Evolutionary conservation across 768 basidiomycete species (phyloP).

Genomic region (Tulasnella sp.): DNA sequence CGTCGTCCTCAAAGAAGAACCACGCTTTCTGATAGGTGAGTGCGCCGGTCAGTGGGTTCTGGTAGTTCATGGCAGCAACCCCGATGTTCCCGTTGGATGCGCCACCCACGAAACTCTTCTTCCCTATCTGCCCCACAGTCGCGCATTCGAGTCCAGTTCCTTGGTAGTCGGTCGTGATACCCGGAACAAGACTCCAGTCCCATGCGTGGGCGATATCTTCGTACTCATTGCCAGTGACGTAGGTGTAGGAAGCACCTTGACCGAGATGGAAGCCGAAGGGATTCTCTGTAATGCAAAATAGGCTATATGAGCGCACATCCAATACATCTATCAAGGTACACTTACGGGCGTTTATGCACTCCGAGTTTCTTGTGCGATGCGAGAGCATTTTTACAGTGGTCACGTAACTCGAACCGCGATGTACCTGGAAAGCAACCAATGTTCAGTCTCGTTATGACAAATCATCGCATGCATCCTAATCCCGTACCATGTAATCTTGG

Average conservation of each 20-base stretch:
- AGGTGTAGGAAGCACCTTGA: conserved; percentile 51
- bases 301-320: no score
- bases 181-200: conserved; percentile 73
- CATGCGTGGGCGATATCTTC: conserved; percentile 60
- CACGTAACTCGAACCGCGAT: conserved; percentile 49
- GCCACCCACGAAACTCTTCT: conserved; percentile 27
- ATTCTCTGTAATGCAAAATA: conserved; percentile 32
- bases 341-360: conserved; percentile 40
- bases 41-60: conserved; percentile 46
- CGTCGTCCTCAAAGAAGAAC: conserved; percentile 59
- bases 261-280: conserved; percentile 60
- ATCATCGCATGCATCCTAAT: background rate
- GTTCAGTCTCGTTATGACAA: background rate
- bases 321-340: background rate
- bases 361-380: conserved; percentile 46
- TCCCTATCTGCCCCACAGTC: conserved; percentile 40
- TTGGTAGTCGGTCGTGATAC: conserved; percentile 54
- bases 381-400: conserved; percentile 56
- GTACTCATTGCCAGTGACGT: conserved; percentile 37
- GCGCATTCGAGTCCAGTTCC: conserved; percentile 45
- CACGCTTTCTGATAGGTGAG: conserved; percentile 56
- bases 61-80: conserved; percentile 52
- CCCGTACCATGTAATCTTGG: conserved; percentile 61
- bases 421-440: conserved; percentile 35
- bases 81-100: conserved; percentile 47